These are phyloP conservation scores for Choiromyces venosus DNA, from an alignment of 495 filamentous ascomycete genomes.

Conservation along the genomic window DNA sequence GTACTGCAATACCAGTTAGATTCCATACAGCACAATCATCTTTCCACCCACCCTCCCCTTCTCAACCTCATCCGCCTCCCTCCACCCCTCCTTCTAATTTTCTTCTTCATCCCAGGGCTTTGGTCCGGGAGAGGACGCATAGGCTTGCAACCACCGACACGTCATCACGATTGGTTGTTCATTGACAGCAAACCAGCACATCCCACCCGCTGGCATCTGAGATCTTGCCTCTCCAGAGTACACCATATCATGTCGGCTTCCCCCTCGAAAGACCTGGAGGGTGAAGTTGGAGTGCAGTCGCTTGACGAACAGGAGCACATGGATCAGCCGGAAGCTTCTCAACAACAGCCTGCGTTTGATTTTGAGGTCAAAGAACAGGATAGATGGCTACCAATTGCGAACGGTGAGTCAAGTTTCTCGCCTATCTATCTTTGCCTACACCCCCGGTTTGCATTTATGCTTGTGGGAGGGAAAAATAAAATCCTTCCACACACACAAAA, in stretches of 20 bases:
- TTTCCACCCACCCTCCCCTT: not conserved
- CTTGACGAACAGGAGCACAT: slow-evolving; percentile 76
- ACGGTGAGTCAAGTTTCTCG: slow-evolving; percentile 72
- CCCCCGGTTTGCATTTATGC: slow-evolving; percentile 38
- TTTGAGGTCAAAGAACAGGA: slow-evolving; percentile 99
- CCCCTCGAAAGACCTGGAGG: slow-evolving; percentile 81
- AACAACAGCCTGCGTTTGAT: slow-evolving; percentile 68
- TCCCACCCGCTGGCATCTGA: slow-evolving; percentile 27
- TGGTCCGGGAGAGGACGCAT: slow-evolving; percentile 36
- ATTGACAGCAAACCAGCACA: slow-evolving; percentile 32
- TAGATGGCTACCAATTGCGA: slow-evolving; percentile 99
- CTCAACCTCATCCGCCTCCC: not conserved
- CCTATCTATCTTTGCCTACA: slow-evolving; percentile 50
- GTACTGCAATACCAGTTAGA: not conserved
- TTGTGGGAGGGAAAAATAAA: slow-evolving; percentile 22
- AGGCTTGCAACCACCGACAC: slow-evolving; percentile 36
- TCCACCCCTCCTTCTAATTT: not conserved
- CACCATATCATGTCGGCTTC: slow-evolving; percentile 89
- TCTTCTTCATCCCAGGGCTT: slow-evolving; percentile 22
- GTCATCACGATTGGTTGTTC: slow-evolving; percentile 14
- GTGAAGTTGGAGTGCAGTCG: slow-evolving; percentile 88
- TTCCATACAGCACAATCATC: not conserved
- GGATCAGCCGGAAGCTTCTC: slow-evolving; percentile 60
- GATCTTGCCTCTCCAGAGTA: slow-evolving; percentile 43
- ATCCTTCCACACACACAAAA: not conserved